Evolutionary conservation across 1,139 yeast species (phyloP).

Genomic region (Geotrichum siamense): DNA sequence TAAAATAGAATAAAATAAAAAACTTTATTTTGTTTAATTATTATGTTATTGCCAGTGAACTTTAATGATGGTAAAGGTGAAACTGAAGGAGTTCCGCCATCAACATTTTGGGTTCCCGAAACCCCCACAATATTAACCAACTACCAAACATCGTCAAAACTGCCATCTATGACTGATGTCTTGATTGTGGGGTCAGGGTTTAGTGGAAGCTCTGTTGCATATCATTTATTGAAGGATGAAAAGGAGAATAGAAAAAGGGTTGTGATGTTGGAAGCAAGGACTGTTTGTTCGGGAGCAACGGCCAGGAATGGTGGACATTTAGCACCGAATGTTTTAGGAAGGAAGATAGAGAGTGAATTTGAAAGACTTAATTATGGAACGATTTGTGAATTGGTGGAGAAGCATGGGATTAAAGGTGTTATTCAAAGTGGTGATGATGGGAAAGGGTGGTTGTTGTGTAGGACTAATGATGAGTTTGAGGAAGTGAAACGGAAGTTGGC

Average conservation of each 20-base stretch:
- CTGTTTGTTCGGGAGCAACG: slow-evolving; percentile 42
- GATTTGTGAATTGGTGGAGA: slow-evolving; percentile 26
- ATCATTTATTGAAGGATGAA: slow-evolving; percentile 24
- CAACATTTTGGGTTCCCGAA: slow-evolving; percentile 22
- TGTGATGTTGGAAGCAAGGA: slow-evolving; percentile 40
- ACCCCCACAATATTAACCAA: slow-evolving; percentile 20
- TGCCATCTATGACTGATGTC: slow-evolving; percentile 33
- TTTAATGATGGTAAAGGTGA: too few species aligned
- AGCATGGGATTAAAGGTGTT: slow-evolving; percentile 36
- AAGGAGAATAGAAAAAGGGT: slow-evolving; percentile 19
- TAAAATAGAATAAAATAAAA: too few species aligned
- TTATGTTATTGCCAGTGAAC: not conserved
- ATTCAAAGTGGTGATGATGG: slow-evolving; percentile 24
- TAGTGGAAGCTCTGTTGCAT: slow-evolving; percentile 39
- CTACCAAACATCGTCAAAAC: slow-evolving; percentile 20
- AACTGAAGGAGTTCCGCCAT: slow-evolving; percentile 14
- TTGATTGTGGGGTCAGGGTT: slow-evolving; percentile 41
- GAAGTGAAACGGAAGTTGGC: slow-evolving; percentile 18
- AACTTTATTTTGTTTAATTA: too few species aligned
- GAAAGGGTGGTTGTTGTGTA: slow-evolving; percentile 34
- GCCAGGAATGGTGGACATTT: slow-evolving; percentile 48
- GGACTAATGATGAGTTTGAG: slow-evolving; percentile 20
- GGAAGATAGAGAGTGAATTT: slow-evolving; percentile 24
- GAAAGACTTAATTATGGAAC: slow-evolving; percentile 25
- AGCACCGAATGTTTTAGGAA: slow-evolving; percentile 35